These are phyloP conservation scores for Nothopassalora personata DNA, from an alignment of 2,329 filamentous ascomycete species.

Conservation along the genomic window DNA sequence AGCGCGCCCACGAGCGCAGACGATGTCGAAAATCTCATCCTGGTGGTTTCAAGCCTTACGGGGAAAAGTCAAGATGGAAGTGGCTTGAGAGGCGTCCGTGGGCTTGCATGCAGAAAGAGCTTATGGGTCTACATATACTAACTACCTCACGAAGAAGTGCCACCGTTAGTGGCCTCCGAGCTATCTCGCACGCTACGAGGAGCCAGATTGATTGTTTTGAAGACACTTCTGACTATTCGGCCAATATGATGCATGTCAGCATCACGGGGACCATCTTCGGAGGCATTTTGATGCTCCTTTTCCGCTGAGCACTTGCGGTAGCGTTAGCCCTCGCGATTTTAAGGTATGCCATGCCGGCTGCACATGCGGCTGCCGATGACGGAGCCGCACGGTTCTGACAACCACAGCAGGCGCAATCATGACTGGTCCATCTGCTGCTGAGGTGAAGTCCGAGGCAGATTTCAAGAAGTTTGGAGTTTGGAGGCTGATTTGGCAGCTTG, in stretches of 20 bases:
- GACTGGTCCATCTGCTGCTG: background rate
- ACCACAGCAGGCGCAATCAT: background rate
- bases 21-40: slow-evolving; percentile 16
- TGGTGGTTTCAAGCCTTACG: background rate
- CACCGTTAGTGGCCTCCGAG: background rate
- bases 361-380: background rate
- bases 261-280: background rate
- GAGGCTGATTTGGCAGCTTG: too few species aligned
- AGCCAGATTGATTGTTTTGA: background rate
- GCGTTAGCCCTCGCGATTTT: background rate
- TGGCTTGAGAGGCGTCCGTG: background rate
- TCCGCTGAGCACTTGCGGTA: background rate
- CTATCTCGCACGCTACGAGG: background rate
- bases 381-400: background rate
- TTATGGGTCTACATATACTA: background rate
- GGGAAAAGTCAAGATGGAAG: background rate
- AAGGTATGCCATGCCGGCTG: background rate
- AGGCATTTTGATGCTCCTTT: background rate
- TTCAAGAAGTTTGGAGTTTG: background rate
- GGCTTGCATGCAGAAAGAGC: background rate
- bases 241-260: background rate
- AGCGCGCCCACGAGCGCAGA: slow-evolving; percentile 12
- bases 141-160: background rate
- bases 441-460: background rate
- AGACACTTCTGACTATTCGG: background rate